Evolutionary conservation across 805 yeast genomes (phyloP), one percentile per base, ranked within the genome.

Genomic region (Candida mattraensis): DNA sequence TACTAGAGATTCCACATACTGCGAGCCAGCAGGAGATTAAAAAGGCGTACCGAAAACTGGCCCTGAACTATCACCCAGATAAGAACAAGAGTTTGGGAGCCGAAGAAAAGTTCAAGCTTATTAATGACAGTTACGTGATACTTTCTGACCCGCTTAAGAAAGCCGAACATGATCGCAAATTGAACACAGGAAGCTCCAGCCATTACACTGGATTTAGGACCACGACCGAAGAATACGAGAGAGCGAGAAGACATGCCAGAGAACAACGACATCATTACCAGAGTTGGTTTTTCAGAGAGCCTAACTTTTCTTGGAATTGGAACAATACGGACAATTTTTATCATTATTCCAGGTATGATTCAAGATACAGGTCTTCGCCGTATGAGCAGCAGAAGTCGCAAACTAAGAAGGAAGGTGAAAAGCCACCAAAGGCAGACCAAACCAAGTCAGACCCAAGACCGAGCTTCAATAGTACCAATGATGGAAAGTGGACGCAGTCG

Each of bases 61-160:
- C 94, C 3, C 69, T 85, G 40, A 68, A 66, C 44, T 74, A 74
- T 52, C 95, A 86, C 57, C 95, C 95, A 0, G 95, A 86, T 56
- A 86, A 87, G 64, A 82, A 85, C 54, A 78, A 75, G 9, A 65
- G 61, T 29, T 51, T 52, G 32, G 69, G 80, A 36, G 84, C 84
- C 16, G 95, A 87, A 58, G 72, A 70, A 37, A 83, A 83, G 51
- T 89, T 91, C 93, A 86, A 91, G 41, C 83, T 78, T 35, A 81
- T 91, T 39, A 91, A 86, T 56, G 87, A 83, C 53, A 96, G 97
- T 0, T 88, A 91, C 59, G 95, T 84, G 51, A 80, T 82, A 2
- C 66, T 91, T 27, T 72, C 85, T 10, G 77, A 83, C 47, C 76
- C 76, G 2, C 78, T 72, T 22, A 64, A 70, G 42, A 72, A 79